Base-by-base conservation (phyloP, 139 green algal genomes). In the Picochlorum sp. region DNA sequence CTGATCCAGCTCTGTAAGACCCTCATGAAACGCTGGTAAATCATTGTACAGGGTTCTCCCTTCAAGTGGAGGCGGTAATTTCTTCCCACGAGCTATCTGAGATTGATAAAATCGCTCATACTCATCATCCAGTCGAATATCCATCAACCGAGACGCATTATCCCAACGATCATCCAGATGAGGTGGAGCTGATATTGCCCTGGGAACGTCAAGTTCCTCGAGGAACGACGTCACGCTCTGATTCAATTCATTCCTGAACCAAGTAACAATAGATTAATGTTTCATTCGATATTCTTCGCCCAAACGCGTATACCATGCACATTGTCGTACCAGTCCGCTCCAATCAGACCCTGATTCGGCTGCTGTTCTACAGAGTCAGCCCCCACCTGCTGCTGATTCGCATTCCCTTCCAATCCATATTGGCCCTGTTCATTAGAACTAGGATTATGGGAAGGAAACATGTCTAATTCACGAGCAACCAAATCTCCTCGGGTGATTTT, bases 51-150 rank as follows among this genome's bases (percentile, higher is more conserved):
- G 62, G 1, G 84, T 91, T 20, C 67, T 62, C 37, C 72, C 67
- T 26, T 92, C 85, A 47, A 95, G 68, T 1, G 88, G 87, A 2
- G 87, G 84, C 15, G 87, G 88, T 20, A 95, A 79, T 73, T 90
- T 90, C 34, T 76, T 75, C 49, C 87, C 81, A 16, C 75, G 76
- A 49, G 84, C 84, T 15, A 79, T 65, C 49, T 77, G 62, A 8
- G 67, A 54, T 18, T 63, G 49, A 65, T 88, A 89, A 51, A 90
- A 94, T 20, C 69, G 69, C 6, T 82, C 79, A 62, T 96, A 96
- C 52, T 95, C 86, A 60, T 95, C 88, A 54, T 96, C 88, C 60
- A 82, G 85, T 6, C 87, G 82, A 20, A 94, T 89, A 62, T 95
- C 86, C 26, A 54, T 63, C 47, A 54, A 65, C 11, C 52, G 34